Conservation (phyloP, 2,329 filamentous ascomycete genomes). For the Simplicillium sp. region DNA sequence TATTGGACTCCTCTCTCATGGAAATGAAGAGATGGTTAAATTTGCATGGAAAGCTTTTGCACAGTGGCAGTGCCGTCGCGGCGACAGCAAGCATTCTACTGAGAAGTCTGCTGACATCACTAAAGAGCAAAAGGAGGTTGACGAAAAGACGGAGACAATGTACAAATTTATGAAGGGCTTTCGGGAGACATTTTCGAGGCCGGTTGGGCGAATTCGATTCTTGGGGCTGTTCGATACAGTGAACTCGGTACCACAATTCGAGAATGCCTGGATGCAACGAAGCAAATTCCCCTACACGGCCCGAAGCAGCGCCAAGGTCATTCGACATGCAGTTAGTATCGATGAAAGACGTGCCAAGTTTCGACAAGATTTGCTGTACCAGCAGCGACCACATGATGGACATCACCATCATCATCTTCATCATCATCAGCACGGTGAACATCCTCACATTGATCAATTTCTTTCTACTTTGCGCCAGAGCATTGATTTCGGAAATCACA, state of each 20-base stretch:
- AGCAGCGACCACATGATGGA: slow-evolving; percentile 17
- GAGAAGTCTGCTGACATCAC: slow-evolving; percentile 29
- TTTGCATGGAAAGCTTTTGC: slow-evolving; percentile 81
- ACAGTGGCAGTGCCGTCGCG: slow-evolving; percentile 61
- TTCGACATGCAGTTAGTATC: slow-evolving; percentile 61
- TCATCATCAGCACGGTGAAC: slow-evolving; percentile 5
- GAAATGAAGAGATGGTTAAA: slow-evolving; percentile 76
- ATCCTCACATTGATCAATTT: slow-evolving; percentile 8
- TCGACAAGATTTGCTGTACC: slow-evolving; percentile 58
- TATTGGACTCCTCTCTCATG: slow-evolving; percentile 67
- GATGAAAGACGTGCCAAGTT: slow-evolving; percentile 66
- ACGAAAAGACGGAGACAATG: slow-evolving; percentile 34
- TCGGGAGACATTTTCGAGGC: slow-evolving; percentile 70
- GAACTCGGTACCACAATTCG: slow-evolving; percentile 70
- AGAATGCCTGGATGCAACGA: slow-evolving; percentile 67
- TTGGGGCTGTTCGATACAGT: slow-evolving; percentile 76
- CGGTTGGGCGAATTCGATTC: slow-evolving; percentile 64
- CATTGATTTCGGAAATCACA: slow-evolving; percentile 2
- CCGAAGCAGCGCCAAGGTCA: slow-evolving; percentile 46
- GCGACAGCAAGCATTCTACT: slow-evolving; percentile 21
- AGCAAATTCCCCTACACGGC: slow-evolving; percentile 66
- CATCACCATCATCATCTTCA: slow-evolving; percentile 10
- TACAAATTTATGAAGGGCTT: slow-evolving; percentile 71
- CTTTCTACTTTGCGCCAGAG: slow-evolving; percentile 10
- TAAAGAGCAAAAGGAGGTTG: slow-evolving; percentile 13